Base-by-base conservation (phyloP, 1,284 basidiomycete genomes). In the Puccinia horiana region DNA sequence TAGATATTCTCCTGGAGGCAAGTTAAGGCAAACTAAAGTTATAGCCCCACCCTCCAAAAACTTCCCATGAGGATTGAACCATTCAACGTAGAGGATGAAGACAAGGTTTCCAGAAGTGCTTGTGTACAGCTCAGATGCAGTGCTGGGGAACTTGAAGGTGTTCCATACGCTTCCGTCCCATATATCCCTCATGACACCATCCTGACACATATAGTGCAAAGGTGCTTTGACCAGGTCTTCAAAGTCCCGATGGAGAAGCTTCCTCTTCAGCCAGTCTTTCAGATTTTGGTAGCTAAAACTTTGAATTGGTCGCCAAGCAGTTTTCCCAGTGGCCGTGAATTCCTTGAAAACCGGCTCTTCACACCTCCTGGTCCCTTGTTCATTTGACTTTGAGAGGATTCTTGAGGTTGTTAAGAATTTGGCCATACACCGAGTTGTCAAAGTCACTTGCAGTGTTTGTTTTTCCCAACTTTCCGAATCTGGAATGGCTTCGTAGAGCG, bases 11-110 rank as follows among this genome's bases (percentile, higher is more conserved):
- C 29, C 26, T n/a, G 74, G 74, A 61, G 49, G 52, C 16, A 76
- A 56, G 52, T 76, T 76, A 52, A 76, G 37, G 54, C 74, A 76
- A 26, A 76, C 74, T 23, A 58, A 52, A 35, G 16, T 47, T 18
- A 76, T 54, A 20, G 29, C 35, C 26, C 74, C 74, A 9, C 12
- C 32, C n/a, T 70, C 23, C 3, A 52, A 42, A 58, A 32, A 35
- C 29, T 78, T 78, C 3, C 61, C 63, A 65, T 32, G 40, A 37
- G 67, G 77, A 58, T 79, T 79, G 32, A 72, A 79, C 67, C 77
- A 70, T 32, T 79, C 67, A 6, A 72, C 32, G 35, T 54, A 69
- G 4, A 72, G 16, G 37, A 37, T 52, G 61, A 78, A 78, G 9
- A 63, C 61, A 6, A 78, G 32, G 35, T 78, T 79, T 56, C 61